Evolutionary conservation across 2,329 filamentous ascomycete species (phyloP).

Genomic region (Colletotrichum godetiae): DNA sequence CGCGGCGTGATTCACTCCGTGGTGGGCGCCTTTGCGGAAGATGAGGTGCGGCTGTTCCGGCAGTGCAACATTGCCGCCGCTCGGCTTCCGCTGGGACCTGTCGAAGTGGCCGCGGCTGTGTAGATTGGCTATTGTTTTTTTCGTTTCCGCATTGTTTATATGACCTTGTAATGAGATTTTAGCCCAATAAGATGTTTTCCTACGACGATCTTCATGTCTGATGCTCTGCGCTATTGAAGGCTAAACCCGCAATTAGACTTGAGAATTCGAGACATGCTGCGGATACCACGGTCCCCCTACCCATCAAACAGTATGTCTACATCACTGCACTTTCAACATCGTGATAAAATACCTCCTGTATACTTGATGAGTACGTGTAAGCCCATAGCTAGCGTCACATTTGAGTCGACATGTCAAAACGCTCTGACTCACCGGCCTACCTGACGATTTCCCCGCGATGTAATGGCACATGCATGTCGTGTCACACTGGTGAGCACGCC

Average conservation of each 20-base stretch:
- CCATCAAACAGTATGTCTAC: background rate
- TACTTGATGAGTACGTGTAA: background rate
- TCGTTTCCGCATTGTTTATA: background rate
- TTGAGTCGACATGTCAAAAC: background rate
- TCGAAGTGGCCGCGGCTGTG: conserved; percentile 15
- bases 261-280: background rate
- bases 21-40: conserved; percentile 77
- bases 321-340: background rate
- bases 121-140: background rate
- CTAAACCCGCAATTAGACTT: background rate
- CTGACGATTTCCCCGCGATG: background rate
- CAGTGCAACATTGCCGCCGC: conserved; percentile 84
- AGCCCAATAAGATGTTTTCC: background rate
- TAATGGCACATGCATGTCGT: conserved; percentile 6
- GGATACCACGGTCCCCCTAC: background rate
- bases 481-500: conserved; percentile 4
- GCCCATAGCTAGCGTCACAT: background rate
- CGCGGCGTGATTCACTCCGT: conserved; percentile 80
- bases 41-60: conserved; percentile 80
- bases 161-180: background rate
- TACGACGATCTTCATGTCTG: background rate
- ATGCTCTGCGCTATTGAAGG: background rate
- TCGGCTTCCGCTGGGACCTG: conserved; percentile 63
- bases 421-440: background rate
- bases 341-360: background rate